A percentile compares a stretch with the other conserved stretches of the same genome.
These are phyloP conservation scores for Candida boidinii DNA, from an alignment of 805 yeast genomes.

Conservation along the genomic window DNA sequence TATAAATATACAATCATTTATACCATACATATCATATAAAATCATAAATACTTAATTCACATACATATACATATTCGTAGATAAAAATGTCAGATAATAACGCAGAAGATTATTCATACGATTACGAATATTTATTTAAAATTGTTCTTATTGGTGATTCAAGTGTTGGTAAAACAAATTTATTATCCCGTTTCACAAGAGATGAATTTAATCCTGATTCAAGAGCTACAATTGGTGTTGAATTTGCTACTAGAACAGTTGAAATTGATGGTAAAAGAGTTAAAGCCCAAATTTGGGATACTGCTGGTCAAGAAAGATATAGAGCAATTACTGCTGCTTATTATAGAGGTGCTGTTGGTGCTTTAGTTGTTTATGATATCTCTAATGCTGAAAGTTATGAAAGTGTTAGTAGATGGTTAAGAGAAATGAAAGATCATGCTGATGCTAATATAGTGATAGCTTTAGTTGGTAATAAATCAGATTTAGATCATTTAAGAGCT, in stretches of 20 bases:
- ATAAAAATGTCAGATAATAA: constrained; percentile 23
- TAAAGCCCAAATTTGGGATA: constrained; percentile 95
- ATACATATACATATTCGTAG: constrained; percentile 3
- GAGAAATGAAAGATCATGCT: constrained; percentile 86
- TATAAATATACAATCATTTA: constrained; percentile 1
- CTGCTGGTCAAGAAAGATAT: constrained; percentile 98
- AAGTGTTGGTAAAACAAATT: constrained; percentile 94
- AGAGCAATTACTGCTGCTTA: constrained; percentile 96
- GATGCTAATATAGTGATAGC: constrained; percentile 94
- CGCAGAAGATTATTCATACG: constrained; percentile 66
- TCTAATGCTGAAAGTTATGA: constrained; percentile 84
- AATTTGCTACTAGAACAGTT: constrained; percentile 93
- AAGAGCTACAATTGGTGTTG: constrained; percentile 94
- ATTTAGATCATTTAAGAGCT: constrained; percentile 86
- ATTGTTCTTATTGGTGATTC: constrained; percentile 94
- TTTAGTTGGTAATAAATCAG: constrained; percentile 86
- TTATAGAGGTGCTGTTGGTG: constrained; percentile 98
- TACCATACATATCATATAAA: constrained; percentile 1
- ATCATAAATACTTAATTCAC: neutral
- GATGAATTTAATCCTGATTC: constrained; percentile 94
- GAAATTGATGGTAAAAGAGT: constrained; percentile 78
- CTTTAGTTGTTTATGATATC: constrained; percentile 90
- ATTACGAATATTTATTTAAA: constrained; percentile 88
- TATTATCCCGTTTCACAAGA: constrained; percentile 87
- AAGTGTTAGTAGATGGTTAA: constrained; percentile 79